These are phyloP conservation scores for Quercus wislizeni DNA, from an alignment of 306 rosid species.

Conservation along the genomic window DNA sequence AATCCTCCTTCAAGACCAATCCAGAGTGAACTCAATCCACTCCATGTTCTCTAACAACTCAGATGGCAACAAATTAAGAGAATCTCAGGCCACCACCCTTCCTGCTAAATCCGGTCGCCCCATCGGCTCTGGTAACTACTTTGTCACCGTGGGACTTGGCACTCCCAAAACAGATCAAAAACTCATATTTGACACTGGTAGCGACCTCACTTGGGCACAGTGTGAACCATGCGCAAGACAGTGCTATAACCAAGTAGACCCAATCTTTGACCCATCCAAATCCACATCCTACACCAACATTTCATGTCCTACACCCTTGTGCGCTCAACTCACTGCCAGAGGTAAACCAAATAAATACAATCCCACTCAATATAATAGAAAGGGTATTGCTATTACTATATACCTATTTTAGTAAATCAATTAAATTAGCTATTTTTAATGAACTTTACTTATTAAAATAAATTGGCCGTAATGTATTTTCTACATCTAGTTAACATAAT, in stretches of 20 bases:
- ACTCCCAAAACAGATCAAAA: constrained; percentile 50
- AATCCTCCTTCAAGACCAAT: constrained; percentile 19
- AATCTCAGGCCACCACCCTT: constrained; percentile 13
- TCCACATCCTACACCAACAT: constrained; percentile 47
- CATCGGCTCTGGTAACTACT: constrained; percentile 52
- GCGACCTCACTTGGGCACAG: constrained; percentile 83
- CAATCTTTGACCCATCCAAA: constrained; percentile 39
- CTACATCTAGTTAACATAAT: too few relatives aligned
- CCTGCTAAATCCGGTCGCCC: constrained; percentile 51
- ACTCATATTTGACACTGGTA: constrained; percentile 64
- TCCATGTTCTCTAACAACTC: not conserved
- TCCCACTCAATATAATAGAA: too few relatives aligned
- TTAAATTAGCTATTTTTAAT: too few relatives aligned
- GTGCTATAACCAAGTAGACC: constrained; percentile 58
- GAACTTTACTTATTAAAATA: too few relatives aligned
- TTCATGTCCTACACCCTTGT: constrained; percentile 36
- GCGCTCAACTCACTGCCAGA: constrained; percentile 51
- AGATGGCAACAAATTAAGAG: not conserved
- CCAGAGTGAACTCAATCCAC: constrained; percentile 15
- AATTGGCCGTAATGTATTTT: too few relatives aligned
- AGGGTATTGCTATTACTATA: too few relatives aligned
- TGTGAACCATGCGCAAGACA: constrained; percentile 51
- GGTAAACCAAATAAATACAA: constrained; percentile 21
- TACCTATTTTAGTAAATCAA: too few relatives aligned
- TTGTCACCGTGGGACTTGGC: constrained; percentile 61